These are phyloP conservation scores for Talaromyces piceae DNA, from an alignment of 2,329 filamentous ascomycete species.

Conservation along the genomic window DNA sequence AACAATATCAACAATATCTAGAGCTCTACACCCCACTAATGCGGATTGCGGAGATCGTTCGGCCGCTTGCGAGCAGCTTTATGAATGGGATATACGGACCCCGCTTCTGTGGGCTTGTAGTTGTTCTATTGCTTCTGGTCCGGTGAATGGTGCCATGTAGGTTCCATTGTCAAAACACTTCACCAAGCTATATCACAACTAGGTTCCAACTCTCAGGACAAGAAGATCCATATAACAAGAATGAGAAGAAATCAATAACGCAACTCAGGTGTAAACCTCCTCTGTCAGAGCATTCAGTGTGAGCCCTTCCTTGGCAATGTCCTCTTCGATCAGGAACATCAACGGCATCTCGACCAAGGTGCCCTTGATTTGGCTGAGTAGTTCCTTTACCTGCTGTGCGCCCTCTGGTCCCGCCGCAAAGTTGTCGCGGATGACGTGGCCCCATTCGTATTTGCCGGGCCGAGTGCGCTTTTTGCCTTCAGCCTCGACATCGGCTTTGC, in stretches of 20 bases:
- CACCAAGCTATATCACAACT: background rate
- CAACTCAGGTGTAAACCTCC: conserved; percentile 58
- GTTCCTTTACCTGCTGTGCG: conserved; percentile 63
- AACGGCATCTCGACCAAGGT: conserved; percentile 85
- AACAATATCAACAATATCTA: conserved; percentile 11
- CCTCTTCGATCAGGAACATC: conserved; percentile 74
- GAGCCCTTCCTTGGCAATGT: conserved; percentile 77
- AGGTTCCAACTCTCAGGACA: background rate
- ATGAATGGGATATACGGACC: too few species aligned
- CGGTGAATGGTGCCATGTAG: too few species aligned
- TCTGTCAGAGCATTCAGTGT: conserved; percentile 64
- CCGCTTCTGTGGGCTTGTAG: too few species aligned
- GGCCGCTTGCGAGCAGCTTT: too few species aligned
- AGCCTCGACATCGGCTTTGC: conserved; percentile 33
- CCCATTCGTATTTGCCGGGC: conserved; percentile 62
- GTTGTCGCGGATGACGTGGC: conserved; percentile 76
- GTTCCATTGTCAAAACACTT: background rate
- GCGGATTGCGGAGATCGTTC: too few species aligned
- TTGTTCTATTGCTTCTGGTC: too few species aligned
- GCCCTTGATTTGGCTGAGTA: conserved; percentile 59
- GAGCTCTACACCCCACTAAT: too few species aligned
- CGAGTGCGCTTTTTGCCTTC: conserved; percentile 36
- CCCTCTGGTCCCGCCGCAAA: conserved; percentile 58
- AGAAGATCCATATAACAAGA: background rate
- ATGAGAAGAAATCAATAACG: background rate